phyloP scores from a whole-genome alignment of 1,139 yeast genomes.

The Diutina scorzettiae region DNA sequence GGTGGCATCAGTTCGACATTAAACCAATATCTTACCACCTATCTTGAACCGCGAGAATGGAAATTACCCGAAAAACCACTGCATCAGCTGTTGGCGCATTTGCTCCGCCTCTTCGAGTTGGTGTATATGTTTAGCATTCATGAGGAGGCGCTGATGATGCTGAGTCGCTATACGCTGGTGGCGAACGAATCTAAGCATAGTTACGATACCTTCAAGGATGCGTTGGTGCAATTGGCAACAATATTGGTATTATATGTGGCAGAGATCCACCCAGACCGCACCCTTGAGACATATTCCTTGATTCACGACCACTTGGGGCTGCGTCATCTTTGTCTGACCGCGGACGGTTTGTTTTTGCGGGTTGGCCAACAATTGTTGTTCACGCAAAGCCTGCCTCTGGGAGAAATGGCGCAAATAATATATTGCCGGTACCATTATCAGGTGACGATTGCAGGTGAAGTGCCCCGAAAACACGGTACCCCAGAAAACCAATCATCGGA shows the following conservation, averaged over 20 bases:
- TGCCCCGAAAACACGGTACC: slow-evolving; percentile 10
- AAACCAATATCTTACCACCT: slow-evolving; percentile 14
- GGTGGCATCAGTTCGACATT: slow-evolving; percentile 36
- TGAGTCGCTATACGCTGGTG: slow-evolving; percentile 21
- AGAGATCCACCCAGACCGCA: slow-evolving; percentile 7
- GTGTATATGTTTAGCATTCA: slow-evolving; percentile 34
- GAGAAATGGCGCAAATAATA: slow-evolving; percentile 62
- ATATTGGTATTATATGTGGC: slow-evolving; percentile 24
- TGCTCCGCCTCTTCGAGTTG: slow-evolving; percentile 24
- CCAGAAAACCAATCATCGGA: slow-evolving; percentile 61
- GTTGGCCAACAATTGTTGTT: slow-evolving; percentile 47
- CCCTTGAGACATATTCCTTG: slow-evolving; percentile 11
- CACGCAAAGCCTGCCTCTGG: slow-evolving; percentile 24
- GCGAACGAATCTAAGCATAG: slow-evolving; percentile 19
- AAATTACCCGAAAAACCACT: slow-evolving; percentile 6
- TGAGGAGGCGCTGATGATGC: slow-evolving; percentile 37
- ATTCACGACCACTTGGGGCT: slow-evolving; percentile 69
- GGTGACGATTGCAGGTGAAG: slow-evolving; percentile 44
- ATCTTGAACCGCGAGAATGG: slow-evolving; percentile 11
- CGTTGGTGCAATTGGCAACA: slow-evolving; percentile 32
- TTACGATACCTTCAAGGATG: slow-evolving; percentile 37
- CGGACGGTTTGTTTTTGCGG: slow-evolving; percentile 50
- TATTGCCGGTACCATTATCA: slow-evolving; percentile 68
- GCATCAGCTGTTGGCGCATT: slow-evolving; percentile 8
- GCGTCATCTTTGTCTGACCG: slow-evolving; percentile 55